Percentiles rank a stretch among this genome's conserved stretches.
Conservation (phyloP, 2,329 filamentous ascomycete species). For the Aspergillus pseudonomiae region DNA sequence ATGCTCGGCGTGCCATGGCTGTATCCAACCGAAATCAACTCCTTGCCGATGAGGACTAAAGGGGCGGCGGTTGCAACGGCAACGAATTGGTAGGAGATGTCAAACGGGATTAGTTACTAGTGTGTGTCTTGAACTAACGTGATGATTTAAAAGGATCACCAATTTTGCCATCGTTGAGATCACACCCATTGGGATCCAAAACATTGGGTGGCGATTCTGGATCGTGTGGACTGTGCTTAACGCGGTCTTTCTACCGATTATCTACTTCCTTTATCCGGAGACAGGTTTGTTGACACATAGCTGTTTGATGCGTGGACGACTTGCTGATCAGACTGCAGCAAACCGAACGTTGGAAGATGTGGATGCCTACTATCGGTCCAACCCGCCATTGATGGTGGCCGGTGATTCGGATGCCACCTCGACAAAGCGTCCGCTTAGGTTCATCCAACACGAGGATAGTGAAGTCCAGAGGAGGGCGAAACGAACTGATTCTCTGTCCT, state of each 20-base stretch:
- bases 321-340: slow-evolving; percentile 9
- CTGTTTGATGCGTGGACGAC: neutral
- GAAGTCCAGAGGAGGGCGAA: too few species aligned
- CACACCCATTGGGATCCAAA: neutral
- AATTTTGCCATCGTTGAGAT: neutral
- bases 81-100: neutral
- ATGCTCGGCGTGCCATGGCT: neutral
- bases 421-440: slow-evolving; percentile 50
- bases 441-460: slow-evolving; percentile 50
- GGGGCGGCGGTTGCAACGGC: neutral
- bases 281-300: slow-evolving; percentile 22
- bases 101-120: too few species aligned
- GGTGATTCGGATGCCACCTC: slow-evolving; percentile 52
- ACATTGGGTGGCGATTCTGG: slow-evolving; percentile 31
- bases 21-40: neutral
- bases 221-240: slow-evolving; percentile 52
- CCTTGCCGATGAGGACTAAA: neutral
- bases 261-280: slow-evolving; percentile 47
- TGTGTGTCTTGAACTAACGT: too few species aligned
- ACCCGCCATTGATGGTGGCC: slow-evolving; percentile 50
- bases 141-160: neutral
- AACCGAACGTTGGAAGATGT: slow-evolving; percentile 38
- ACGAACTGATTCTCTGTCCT: too few species aligned
- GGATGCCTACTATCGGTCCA: slow-evolving; percentile 41
- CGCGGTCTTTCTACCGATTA: slow-evolving; percentile 51